phyloP scores from a whole-genome alignment of 768 basidiomycete species.

The Termitomyces sp. region DNA sequence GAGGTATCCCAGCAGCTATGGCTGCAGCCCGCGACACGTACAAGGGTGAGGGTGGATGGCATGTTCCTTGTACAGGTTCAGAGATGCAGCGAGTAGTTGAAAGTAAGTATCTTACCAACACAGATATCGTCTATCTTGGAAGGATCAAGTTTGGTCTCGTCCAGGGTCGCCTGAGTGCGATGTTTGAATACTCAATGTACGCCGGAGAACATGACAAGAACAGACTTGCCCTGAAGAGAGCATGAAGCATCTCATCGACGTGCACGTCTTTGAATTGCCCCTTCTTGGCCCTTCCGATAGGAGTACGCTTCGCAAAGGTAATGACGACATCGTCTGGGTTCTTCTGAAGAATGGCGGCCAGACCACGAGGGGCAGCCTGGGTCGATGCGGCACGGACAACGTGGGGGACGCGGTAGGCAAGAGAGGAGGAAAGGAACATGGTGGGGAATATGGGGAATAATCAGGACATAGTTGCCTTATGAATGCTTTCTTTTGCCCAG shows the following conservation, averaged over 20 bases:
- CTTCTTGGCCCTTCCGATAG: constrained; percentile 85
- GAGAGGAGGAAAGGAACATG: constrained; percentile 13
- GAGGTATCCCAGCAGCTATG: constrained; percentile 84
- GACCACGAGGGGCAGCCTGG: constrained; percentile 38
- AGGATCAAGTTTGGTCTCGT: constrained; percentile 65
- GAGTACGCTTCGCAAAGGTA: constrained; percentile 85
- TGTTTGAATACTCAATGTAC: background rate
- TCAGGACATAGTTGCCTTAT: constrained; percentile 4
- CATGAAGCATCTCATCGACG: constrained; percentile 83
- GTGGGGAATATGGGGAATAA: background rate
- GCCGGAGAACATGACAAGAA: background rate
- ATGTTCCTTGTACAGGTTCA: constrained; percentile 70
- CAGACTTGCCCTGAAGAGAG: constrained; percentile 67
- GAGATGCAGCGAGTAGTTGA: background rate
- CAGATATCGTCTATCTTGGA: constrained; percentile 78
- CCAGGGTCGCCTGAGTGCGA: constrained; percentile 54
- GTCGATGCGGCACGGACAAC: constrained; percentile 38
- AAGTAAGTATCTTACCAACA: constrained; percentile 58
- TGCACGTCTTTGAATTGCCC: constrained; percentile 88
- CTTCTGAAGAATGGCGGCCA: constrained; percentile 58
- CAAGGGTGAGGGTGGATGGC: constrained; percentile 77
- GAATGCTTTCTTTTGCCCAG: background rate
- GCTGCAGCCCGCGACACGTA: constrained; percentile 86
- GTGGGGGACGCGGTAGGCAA: constrained; percentile 16
- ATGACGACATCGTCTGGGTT: constrained; percentile 85